Evolutionary conservation across 164 flowering plant species (phyloP), one percentile per base, ranked within the genome.

Genomic region (Nymphaea thermarum): DNA sequence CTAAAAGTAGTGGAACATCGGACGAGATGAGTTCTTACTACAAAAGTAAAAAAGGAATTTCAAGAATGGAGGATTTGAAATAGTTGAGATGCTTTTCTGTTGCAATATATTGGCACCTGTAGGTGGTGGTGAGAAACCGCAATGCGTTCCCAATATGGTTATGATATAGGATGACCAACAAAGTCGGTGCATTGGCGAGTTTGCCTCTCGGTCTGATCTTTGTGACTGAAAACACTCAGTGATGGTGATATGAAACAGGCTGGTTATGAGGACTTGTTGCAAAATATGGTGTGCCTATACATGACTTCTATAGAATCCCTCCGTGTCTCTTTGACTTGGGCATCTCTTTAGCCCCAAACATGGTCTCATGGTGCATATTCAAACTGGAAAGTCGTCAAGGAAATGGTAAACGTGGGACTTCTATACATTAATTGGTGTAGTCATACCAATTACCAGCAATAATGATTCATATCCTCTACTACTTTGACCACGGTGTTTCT

Each of bases 401-500:
- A 95, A 64, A 95, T 95, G 99, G 77, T 92, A 5, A 70, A 95
- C 61, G 96, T 95, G 72, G 98, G 98, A 2, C 65, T 90, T 61
- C 73, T 89, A 47, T 92, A 92, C 68, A 95, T 95, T 25, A 47
- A 63, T 90, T 59, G 99, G 97, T 78, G 99, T 97, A 66, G 87
- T 95, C 71, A 82, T 95, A 76, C 99, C 36, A 25, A 25, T 25
- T 25, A 25, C 36, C 98, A 14, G 98, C 99, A 57, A 89, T 98
- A 0, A 95, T 95, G 99, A 92, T 95, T 63, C 98, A 98, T 3
- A 97, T 95, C 70, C 96, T 95, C 42, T 95, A 95, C 76, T 95
- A 95, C 66, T 95, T 95, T 74, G 99, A 95, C 73, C 99, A 95
- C 68, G 92, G 99, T 71, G 97, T 95, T 95, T 43, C 98, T 98